A percentile compares a stretch with the other conserved stretches of the same genome.
Evolutionary conservation across 1,284 basidiomycete species (phyloP).

Genomic region (Ganoderma resinaceum): DNA sequence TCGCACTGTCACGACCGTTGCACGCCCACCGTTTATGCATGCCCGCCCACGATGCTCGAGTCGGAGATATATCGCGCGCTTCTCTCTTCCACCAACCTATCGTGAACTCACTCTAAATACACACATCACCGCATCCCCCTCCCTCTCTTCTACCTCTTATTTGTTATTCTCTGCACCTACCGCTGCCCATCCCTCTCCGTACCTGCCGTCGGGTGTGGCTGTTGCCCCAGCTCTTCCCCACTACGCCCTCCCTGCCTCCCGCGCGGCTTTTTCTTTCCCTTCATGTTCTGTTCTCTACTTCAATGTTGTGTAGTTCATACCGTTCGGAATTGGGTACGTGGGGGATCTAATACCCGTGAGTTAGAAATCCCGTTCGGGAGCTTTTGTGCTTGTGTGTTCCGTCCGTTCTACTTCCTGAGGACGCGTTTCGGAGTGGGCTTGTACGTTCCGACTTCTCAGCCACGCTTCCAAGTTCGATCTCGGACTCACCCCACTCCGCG

Average conservation of each 20-base stretch:
- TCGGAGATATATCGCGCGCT: slow-evolving; percentile 39
- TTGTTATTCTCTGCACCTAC: slow-evolving; percentile 20
- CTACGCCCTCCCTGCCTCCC: slow-evolving; percentile 11
- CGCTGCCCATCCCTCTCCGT: slow-evolving; percentile 20
- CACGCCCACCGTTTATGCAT: slow-evolving; percentile 30
- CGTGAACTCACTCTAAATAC: slow-evolving; percentile 38
- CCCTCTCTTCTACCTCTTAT: slow-evolving; percentile 27
- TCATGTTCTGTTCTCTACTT: slow-evolving; percentile 28
- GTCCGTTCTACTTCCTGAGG: not conserved
- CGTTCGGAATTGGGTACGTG: slow-evolving; percentile 39
- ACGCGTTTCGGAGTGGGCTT: not conserved
- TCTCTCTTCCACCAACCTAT: slow-evolving; percentile 36
- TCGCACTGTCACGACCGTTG: slow-evolving; percentile 30
- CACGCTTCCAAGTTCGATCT: not conserved
- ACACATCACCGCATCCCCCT: slow-evolving; percentile 34
- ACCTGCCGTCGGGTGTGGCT: slow-evolving; percentile 11
- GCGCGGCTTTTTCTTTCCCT: slow-evolving; percentile 19
- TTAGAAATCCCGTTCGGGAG: slow-evolving; percentile 22
- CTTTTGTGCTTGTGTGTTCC: slow-evolving; percentile 1
- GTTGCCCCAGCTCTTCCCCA: slow-evolving; percentile 7
- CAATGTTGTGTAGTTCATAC: slow-evolving; percentile 38
- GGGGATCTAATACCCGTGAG: slow-evolving; percentile 41
- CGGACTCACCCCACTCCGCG: not conserved
- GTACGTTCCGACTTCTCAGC: not conserved
- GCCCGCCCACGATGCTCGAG: slow-evolving; percentile 35